Evolutionary conservation across 805 yeast genomes (phyloP).

Genomic region (Starmerella riodocensis): DNA sequence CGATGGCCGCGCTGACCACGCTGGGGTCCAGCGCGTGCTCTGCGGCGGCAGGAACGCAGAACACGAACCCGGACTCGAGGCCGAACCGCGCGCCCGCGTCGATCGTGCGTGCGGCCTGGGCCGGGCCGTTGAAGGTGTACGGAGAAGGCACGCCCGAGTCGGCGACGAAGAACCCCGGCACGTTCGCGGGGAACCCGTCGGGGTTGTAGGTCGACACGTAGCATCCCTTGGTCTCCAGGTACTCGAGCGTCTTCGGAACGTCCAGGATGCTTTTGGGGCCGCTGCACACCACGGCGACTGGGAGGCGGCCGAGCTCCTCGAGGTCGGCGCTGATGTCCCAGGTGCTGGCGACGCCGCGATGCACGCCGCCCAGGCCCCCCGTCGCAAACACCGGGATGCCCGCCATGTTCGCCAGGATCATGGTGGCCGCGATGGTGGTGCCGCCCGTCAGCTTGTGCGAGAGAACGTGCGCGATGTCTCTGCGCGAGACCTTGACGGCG

Average conservation of each 20-base stretch:
- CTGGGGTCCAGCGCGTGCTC: conserved; percentile 44
- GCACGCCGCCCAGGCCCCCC: conserved; percentile 90
- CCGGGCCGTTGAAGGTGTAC: conserved; percentile 40
- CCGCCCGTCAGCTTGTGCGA: conserved; percentile 60
- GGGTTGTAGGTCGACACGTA: conserved; percentile 60
- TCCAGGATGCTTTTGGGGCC: conserved; percentile 84
- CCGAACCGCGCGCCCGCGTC: conserved; percentile 35
- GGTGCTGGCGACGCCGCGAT: conserved; percentile 57
- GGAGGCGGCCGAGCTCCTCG: conserved; percentile 70
- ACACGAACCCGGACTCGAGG: conserved; percentile 53
- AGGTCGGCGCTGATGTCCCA: conserved; percentile 81
- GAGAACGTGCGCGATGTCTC: conserved; percentile 67
- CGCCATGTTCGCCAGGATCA: conserved; percentile 62
- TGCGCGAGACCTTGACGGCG: conserved; percentile 54
- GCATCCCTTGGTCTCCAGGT: conserved; percentile 81
- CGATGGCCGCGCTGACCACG: conserved; percentile 44
- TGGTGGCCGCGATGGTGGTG: conserved; percentile 79
- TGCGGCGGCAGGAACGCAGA: conserved; percentile 72
- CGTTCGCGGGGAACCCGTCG: conserved; percentile 30
- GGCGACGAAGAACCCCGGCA: conserved; percentile 75
- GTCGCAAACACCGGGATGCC: conserved; percentile 82
- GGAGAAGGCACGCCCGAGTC: conserved; percentile 67
- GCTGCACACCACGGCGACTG: conserved; percentile 81
- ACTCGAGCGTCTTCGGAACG: conserved; percentile 68
- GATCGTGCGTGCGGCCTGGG: conserved; percentile 52